Evolutionary conservation across 306 rosid species (phyloP).

Genomic region (Mimosa pudica): DNA sequence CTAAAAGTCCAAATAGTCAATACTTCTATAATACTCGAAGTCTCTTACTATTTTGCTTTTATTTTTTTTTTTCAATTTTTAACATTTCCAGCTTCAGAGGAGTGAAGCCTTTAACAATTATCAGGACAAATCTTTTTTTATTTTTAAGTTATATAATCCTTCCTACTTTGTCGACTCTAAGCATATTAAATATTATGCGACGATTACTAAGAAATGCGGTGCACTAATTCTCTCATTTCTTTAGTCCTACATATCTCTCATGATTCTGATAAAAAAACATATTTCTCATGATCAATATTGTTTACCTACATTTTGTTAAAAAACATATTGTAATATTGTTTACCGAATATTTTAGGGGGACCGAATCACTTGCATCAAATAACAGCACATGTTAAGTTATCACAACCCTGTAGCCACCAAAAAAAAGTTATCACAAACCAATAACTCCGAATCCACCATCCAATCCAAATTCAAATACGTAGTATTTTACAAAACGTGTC

Average conservation of each 20-base stretch:
- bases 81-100: neutral
- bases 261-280: neutral
- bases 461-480: too few species aligned
- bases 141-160: neutral
- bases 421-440: neutral
- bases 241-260: too few species aligned
- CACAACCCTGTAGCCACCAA: neutral
- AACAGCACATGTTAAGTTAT: neutral
- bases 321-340: too few species aligned
- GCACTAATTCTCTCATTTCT: too few species aligned
- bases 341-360: neutral
- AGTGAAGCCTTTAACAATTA: neutral
- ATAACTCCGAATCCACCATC: neutral
- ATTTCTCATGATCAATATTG: neutral
- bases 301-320: neutral
- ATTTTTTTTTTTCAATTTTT: neutral
- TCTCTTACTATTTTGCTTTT: too few species aligned
- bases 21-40: neutral
- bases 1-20: too few species aligned
- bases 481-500: too few species aligned
- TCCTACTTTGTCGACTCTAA: neutral
- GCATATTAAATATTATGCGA: conserved; percentile 3
- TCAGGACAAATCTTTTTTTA: neutral
- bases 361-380: neutral
- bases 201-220: neutral